Evolutionary conservation across 371 early-diverging fungal genomes (phyloP).

Genomic region (Nematocida sp.): DNA sequence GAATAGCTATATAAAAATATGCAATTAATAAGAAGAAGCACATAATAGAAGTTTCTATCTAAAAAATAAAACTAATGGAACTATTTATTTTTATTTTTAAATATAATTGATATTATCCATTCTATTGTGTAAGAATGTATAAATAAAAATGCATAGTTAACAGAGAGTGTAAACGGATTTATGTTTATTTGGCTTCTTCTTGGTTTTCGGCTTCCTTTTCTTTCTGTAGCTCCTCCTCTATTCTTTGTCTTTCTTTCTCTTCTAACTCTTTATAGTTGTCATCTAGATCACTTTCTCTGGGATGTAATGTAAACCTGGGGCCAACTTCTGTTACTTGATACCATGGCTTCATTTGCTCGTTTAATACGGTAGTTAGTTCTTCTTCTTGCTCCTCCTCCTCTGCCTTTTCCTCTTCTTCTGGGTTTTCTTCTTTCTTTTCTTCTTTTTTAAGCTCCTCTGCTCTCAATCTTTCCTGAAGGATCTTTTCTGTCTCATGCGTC

Average conservation of each 20-base stretch:
- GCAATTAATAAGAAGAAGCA: no score
- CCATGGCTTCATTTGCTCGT: slow-evolving; percentile 35
- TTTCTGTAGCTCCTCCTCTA: no score
- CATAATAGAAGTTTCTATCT: no score
- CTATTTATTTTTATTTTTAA: no score
- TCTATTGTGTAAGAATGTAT: no score
- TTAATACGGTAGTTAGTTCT: slow-evolving; percentile 17
- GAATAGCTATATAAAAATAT: no score
- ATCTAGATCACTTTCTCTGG: slow-evolving; percentile 50
- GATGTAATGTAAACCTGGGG: slow-evolving; percentile 50
- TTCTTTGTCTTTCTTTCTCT: neutral
- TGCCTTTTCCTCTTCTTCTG: slow-evolving; percentile 36
- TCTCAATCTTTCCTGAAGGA: slow-evolving; percentile 40
- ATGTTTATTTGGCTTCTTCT: no score
- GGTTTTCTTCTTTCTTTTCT: slow-evolving; percentile 25
- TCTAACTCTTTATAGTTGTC: slow-evolving; percentile 16
- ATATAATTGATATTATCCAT: no score
- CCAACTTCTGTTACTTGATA: slow-evolving; percentile 38
- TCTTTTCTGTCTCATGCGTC: slow-evolving; percentile 44
- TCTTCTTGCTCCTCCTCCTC: slow-evolving; percentile 49
- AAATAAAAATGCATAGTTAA: no score
- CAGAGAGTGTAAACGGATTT: no score
- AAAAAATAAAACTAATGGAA: no score
- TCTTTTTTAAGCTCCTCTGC: slow-evolving; percentile 14
- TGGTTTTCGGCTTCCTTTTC: no score